Conservation (phyloP, 164 flowering plant species). For the Liriodendron chinense region DNA sequence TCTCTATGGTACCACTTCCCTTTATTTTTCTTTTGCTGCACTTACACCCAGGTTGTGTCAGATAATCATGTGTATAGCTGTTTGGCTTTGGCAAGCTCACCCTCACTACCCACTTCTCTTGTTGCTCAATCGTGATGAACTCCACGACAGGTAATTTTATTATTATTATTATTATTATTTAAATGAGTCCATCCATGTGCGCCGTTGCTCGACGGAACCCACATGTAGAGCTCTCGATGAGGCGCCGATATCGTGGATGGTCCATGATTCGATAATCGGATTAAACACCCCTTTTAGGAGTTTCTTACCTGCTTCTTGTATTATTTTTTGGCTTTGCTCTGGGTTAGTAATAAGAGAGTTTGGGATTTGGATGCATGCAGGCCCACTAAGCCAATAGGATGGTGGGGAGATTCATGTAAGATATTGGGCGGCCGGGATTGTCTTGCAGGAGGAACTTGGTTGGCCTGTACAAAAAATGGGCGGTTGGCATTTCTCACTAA, state of each 20-base stretch:
- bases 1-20: too few relatives aligned
- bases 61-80: conserved; percentile 66
- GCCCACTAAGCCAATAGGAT: conserved; percentile 54
- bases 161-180: not conserved
- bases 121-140: conserved; percentile 77
- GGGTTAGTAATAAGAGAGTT: too few relatives aligned
- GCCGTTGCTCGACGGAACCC: too few relatives aligned
- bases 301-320: too few relatives aligned
- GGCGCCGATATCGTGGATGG: too few relatives aligned
- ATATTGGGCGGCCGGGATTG: conserved; percentile 81
- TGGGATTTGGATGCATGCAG: conserved; percentile 25
- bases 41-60: too few relatives aligned
- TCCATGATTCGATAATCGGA: too few relatives aligned
- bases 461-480: conserved; percentile 60
- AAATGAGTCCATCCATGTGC: too few relatives aligned
- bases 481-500: conserved; percentile 74
- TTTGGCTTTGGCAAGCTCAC: conserved; percentile 66
- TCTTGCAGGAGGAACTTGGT: conserved; percentile 84
- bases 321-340: too few relatives aligned
- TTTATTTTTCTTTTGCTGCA: too few relatives aligned
- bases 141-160: conserved; percentile 46
- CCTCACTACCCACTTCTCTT: conserved; percentile 63
- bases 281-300: too few relatives aligned
- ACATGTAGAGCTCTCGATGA: too few relatives aligned
- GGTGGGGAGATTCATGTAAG: conserved; percentile 66